phyloP scores from a whole-genome alignment of 257 asterid genomes.

The Solanum megistacrolobum region DNA sequence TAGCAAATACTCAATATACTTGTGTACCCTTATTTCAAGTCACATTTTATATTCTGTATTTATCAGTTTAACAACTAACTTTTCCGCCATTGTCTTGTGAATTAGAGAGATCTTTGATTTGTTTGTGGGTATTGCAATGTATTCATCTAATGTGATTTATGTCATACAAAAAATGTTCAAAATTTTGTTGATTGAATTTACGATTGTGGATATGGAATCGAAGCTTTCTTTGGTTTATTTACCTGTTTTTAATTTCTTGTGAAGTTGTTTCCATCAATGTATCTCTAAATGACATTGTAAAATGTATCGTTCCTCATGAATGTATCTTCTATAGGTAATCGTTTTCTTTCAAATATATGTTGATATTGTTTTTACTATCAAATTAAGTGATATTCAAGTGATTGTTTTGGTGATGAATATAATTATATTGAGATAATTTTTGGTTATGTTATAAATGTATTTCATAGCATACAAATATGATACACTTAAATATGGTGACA shows the following conservation, averaged over 20 bases:
- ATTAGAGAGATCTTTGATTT: too few species aligned
- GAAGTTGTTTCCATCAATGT: neutral
- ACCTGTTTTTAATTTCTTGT: neutral
- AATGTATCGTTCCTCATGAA: neutral
- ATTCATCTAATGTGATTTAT: neutral
- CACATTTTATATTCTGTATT: too few species aligned
- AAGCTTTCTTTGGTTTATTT: neutral
- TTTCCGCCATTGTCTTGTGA: neutral
- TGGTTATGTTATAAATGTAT: neutral
- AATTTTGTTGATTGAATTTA: neutral
- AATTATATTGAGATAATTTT: neutral
- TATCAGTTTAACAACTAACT: too few species aligned
- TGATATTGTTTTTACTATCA: neutral
- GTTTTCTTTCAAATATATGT: neutral
- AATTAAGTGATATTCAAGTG: neutral
- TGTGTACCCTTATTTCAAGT: neutral
- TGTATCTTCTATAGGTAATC: neutral
- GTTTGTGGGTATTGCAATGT: neutral
- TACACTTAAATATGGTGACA: neutral
- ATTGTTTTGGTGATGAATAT: neutral
- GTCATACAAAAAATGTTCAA: neutral
- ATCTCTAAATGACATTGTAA: neutral
- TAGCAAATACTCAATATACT: neutral
- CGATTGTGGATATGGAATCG: neutral
- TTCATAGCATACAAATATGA: neutral